A percentile compares a stretch with the other conserved stretches of the same genome.
Evolutionary conservation across 345 rosid genomes (phyloP).

Genomic region (Sapria himalayana): DNA sequence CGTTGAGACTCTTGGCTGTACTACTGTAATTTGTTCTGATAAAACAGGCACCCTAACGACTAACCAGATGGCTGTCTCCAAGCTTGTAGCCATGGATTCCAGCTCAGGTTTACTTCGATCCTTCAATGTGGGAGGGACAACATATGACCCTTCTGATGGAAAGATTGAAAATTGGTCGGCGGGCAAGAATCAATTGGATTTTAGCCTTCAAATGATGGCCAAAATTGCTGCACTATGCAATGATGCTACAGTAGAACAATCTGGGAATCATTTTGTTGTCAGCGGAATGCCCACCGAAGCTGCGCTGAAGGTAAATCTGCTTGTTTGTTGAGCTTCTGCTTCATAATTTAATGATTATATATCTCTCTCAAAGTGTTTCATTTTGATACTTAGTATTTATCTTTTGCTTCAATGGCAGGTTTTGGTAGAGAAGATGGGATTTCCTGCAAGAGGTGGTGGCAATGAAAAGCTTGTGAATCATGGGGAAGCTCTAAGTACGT

Average conservation of each 20-base stretch:
- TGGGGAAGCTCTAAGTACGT: slow-evolving; percentile 34
- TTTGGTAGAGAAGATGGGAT: slow-evolving; percentile 90
- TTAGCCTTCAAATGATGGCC: slow-evolving; percentile 76
- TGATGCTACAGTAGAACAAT: slow-evolving; percentile 52
- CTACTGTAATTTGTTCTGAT: slow-evolving; percentile 83
- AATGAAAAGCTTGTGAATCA: slow-evolving; percentile 18
- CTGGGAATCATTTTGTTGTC: slow-evolving; percentile 46
- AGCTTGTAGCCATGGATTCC: slow-evolving; percentile 73
- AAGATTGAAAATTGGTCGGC: slow-evolving; percentile 48
- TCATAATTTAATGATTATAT: neutral
- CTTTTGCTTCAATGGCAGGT: slow-evolving; percentile 25
- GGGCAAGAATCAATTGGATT: slow-evolving; percentile 61
- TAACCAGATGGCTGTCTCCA: slow-evolving; percentile 75
- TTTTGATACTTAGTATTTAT: neutral
- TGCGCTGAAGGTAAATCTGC: slow-evolving; percentile 60
- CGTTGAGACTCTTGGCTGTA: slow-evolving; percentile 91
- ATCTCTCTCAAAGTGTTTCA: neutral
- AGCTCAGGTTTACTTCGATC: slow-evolving; percentile 41
- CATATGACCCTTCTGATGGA: slow-evolving; percentile 72
- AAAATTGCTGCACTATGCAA: slow-evolving; percentile 80
- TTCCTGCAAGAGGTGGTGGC: slow-evolving; percentile 31
- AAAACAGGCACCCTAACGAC: slow-evolving; percentile 91
- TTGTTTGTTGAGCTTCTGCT: slow-evolving; percentile 1
- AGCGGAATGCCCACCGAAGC: slow-evolving; percentile 87
- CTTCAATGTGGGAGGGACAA: slow-evolving; percentile 67